A percentile compares a stretch with the other conserved stretches of the same genome.
Evolutionary conservation across 805 yeast species (phyloP).

Genomic region (Starmerella floris): DNA sequence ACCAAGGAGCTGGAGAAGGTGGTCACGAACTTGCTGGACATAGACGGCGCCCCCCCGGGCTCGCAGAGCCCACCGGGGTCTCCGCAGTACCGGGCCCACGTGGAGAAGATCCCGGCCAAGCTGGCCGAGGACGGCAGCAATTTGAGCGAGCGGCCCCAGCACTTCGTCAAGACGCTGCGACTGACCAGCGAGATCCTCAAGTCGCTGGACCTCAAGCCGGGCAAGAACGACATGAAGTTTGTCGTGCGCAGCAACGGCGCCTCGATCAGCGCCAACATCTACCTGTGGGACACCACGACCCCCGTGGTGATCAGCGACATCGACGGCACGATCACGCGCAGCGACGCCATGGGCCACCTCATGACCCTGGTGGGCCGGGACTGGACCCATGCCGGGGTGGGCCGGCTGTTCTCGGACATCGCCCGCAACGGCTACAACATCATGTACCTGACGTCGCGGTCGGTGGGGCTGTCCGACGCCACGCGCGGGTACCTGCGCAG

Average conservation of each 20-base stretch:
- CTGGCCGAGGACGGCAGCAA: not conserved
- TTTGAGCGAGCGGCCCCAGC: conserved; percentile 3
- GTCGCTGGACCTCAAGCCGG: conserved; percentile 57
- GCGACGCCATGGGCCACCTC: conserved; percentile 95
- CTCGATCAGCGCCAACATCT: conserved; percentile 56
- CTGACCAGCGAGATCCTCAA: conserved; percentile 81
- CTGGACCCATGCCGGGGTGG: conserved; percentile 97
- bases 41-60: conserved; percentile 10
- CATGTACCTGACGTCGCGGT: conserved; percentile 83
- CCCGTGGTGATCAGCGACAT: conserved; percentile 95
- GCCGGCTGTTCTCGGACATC: conserved; percentile 80
- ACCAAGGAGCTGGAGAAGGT: conserved; percentile 65
- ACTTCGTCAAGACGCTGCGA: conserved; percentile 73
- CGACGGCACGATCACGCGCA: conserved; percentile 94
- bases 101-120: not conserved
- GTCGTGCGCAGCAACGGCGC: conserved; percentile 77
- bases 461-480: conserved; percentile 89
- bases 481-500: conserved; percentile 73
- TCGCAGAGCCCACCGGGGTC: conserved; percentile 11
- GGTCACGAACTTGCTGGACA: conserved; percentile 26
- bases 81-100: not conserved
- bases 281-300: conserved; percentile 65
- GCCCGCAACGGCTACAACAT: conserved; percentile 78
- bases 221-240: conserved; percentile 66
- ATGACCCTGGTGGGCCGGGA: conserved; percentile 86